Evolutionary conservation across 148 eudicot genomes (phyloP), one percentile per base, ranked within the genome.

Genomic region (Dianthus caryophyllus): DNA sequence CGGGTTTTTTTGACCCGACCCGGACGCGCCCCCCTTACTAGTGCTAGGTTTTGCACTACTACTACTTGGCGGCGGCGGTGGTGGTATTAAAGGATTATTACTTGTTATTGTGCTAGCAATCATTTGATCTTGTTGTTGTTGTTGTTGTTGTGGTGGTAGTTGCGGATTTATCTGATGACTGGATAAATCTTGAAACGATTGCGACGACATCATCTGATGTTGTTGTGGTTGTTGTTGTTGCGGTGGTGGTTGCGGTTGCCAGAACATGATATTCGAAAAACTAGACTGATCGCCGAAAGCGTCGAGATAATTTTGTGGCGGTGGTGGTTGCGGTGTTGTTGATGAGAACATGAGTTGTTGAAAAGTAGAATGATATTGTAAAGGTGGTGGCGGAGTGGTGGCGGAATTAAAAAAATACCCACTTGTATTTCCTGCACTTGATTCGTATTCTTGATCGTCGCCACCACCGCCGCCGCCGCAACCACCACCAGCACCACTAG

Each of bases 391-490:
- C 9, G 48, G 60, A 1, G 44, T 6, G 2, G 44, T 6, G 22
- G 51, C 58, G 58, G 46, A 33, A 22, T 21, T 69, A 49, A 69
- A 26, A 17, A 61, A 54, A 30, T 68, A 73, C n/a, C n/a, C n/a
- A n/a, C 39, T 51, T 73, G 58, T 26, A 38, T 61, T 57, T 30
- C 47, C 51, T 21, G 27, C 51, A 24, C 47, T 74, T 0, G 91
- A 88, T 22, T 79, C 80, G 54, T 79, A 81, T 77, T 89, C 96
- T 26, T 86, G 73, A 46, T 75, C 78, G 12, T 75, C 70, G 2
- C 60, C 78, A 1, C 33, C 66, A 2, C 33, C 52, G 14, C 52
- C 52, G 9, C 50, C 50, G 22, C 46, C 57, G 5, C 27, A 57
- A 1, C 61, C 69, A 7, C 25, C 73, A 0, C 82, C 91, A 15